Evolutionary conservation across 192 early-diverging fungal genomes (phyloP).

Genomic region (Neocallimastix lanati): DNA sequence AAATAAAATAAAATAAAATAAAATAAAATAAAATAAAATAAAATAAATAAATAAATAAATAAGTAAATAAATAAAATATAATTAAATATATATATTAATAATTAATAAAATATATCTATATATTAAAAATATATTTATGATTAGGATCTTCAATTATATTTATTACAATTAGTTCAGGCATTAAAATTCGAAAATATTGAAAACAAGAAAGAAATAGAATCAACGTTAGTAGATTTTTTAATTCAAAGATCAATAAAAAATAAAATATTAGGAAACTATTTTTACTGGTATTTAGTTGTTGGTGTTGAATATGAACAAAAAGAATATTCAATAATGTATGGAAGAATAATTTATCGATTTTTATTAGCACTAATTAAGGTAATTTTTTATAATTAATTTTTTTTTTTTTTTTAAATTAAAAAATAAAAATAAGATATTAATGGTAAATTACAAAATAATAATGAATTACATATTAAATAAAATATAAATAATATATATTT

Average conservation of each 20-base stretch:
- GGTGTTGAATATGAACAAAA: constrained; percentile 74
- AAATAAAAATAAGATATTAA: too few species aligned
- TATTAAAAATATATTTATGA: too few species aligned
- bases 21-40: too few species aligned
- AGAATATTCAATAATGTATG: constrained; percentile 64
- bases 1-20: too few species aligned
- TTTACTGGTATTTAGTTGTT: constrained; percentile 58
- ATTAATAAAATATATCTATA: too few species aligned
- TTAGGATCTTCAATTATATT: constrained; percentile 82
- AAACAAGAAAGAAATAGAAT: constrained; percentile 8
- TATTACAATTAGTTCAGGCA: constrained; percentile 94
- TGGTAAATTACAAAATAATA: too few species aligned
- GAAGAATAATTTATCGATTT: constrained; percentile 66
- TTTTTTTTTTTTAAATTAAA: too few species aligned
- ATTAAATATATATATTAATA: too few species aligned
- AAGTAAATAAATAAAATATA: too few species aligned
- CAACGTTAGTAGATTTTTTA: constrained; percentile 63
- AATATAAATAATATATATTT: too few species aligned
- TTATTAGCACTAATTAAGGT: constrained; percentile 48
- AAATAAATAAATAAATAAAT: too few species aligned
- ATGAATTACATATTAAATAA: too few species aligned
- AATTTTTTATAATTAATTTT: neutral
- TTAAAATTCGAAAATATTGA: constrained; percentile 79
- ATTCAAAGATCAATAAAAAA: constrained; percentile 73
- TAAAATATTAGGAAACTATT: constrained; percentile 73